Percentiles rank a stretch among this genome's conserved stretches.
phyloP scores from a whole-genome alignment of 2,329 filamentous ascomycete species.

The Pyrenophora graminea region DNA sequence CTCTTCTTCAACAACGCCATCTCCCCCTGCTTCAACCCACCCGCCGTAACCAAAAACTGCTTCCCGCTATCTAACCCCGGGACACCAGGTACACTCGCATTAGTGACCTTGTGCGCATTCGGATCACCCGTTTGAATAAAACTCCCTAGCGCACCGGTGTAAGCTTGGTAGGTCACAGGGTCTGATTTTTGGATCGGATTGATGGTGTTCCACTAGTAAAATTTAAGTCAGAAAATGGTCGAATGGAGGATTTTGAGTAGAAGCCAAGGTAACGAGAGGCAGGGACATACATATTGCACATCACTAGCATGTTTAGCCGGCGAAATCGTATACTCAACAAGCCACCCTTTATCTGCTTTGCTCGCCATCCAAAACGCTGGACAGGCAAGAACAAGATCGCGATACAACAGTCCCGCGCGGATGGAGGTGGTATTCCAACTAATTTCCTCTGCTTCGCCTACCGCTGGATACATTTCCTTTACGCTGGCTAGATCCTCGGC shows the following conservation, averaged over 20 bases:
- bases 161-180: slow-evolving; percentile 60
- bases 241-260: too few relatives aligned
- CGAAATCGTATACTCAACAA: slow-evolving; percentile 64
- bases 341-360: slow-evolving; percentile 54
- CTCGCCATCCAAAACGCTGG: slow-evolving; percentile 62
- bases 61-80: slow-evolving; percentile 49
- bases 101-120: slow-evolving; percentile 61
- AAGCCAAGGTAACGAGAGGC: too few relatives aligned
- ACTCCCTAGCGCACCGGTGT: slow-evolving; percentile 62
- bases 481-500: slow-evolving; percentile 47
- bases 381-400: slow-evolving; percentile 64
- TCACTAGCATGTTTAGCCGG: slow-evolving; percentile 65
- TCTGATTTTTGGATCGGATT: slow-evolving; percentile 58
- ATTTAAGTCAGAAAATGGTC: slow-evolving; percentile 4
- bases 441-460: slow-evolving; percentile 55
- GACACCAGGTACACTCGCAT: slow-evolving; percentile 49
- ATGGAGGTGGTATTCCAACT: slow-evolving; percentile 57
- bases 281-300: slow-evolving; percentile 52
- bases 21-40: slow-evolving; percentile 51
- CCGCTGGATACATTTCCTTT: slow-evolving; percentile 54
- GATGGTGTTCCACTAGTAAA: slow-evolving; percentile 58
- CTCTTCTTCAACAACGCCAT: slow-evolving; percentile 50
- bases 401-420: slow-evolving; percentile 61
- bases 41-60: slow-evolving; percentile 58
- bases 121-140: slow-evolving; percentile 65